phyloP scores from a whole-genome alignment of 73 alveolate species.

The Tetrahymena borealis region DNA sequence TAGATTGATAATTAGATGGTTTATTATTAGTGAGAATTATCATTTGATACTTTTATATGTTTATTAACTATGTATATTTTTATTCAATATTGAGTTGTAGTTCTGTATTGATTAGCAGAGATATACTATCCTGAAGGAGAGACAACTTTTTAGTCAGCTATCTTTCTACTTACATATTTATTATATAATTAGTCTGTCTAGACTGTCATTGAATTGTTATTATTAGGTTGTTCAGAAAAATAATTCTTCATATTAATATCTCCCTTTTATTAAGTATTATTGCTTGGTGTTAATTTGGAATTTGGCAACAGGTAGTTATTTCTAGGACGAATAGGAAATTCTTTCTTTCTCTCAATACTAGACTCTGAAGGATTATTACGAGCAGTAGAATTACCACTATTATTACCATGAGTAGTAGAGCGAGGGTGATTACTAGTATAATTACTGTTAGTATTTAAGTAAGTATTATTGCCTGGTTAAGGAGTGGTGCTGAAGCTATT shows the following conservation, averaged over 20 bases:
- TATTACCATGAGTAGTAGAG: background rate
- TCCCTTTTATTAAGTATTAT: background rate
- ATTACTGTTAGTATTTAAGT: background rate
- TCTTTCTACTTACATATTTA: background rate
- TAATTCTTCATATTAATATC: background rate
- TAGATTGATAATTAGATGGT: no score
- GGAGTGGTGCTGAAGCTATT: background rate
- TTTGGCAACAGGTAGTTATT: background rate
- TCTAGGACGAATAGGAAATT: slow-evolving; percentile 1
- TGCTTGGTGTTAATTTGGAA: background rate
- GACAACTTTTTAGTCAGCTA: background rate
- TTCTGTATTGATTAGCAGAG: background rate
- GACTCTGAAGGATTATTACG: background rate
- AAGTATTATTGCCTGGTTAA: background rate
- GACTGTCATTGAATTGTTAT: background rate
- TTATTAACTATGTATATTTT: background rate
- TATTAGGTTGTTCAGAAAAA: background rate
- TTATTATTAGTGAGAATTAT: no score
- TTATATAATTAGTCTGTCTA: background rate
- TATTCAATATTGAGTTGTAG: background rate
- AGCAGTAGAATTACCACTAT: background rate
- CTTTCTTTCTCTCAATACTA: background rate
- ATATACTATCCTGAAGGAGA: background rate
- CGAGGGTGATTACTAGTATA: background rate
- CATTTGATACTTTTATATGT: no score